phyloP scores from a whole-genome alignment of 768 basidiomycete species.

The Imleria badia region DNA sequence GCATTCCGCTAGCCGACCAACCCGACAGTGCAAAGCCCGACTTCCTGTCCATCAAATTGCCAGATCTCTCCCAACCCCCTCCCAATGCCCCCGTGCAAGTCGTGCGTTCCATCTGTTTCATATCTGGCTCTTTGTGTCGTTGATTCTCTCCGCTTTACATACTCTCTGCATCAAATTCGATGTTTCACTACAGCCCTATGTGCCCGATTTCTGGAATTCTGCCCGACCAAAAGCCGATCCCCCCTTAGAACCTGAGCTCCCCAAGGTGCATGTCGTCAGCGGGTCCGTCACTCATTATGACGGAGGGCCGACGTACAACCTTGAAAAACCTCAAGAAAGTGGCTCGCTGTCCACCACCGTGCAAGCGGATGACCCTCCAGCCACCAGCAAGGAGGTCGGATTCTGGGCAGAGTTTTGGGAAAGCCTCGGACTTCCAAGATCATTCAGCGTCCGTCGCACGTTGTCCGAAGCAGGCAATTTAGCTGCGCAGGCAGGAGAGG shows the following conservation, averaged over 20 bases:
- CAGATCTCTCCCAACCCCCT: slow-evolving; percentile 48
- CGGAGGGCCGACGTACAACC: slow-evolving; percentile 47
- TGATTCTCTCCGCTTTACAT: slow-evolving; percentile 6
- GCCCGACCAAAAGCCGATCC: slow-evolving; percentile 36
- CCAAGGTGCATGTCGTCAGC: slow-evolving; percentile 53
- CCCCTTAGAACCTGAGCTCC: slow-evolving; percentile 29
- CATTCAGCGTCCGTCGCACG: slow-evolving; percentile 25
- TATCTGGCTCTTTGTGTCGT: slow-evolving; percentile 4
- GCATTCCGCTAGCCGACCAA: slow-evolving; percentile 41
- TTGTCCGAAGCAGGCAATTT: slow-evolving; percentile 6
- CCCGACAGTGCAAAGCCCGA: slow-evolving; percentile 21
- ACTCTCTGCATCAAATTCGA: no score
- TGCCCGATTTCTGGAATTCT: slow-evolving; percentile 60
- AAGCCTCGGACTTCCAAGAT: slow-evolving; percentile 36
- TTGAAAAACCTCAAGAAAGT: slow-evolving; percentile 27
- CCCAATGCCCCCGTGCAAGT: slow-evolving; percentile 51
- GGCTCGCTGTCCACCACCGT: neutral
- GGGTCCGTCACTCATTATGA: slow-evolving; percentile 46
- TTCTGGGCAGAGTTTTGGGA: slow-evolving; percentile 38
- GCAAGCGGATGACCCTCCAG: slow-evolving; percentile 12
- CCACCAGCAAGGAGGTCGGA: slow-evolving; percentile 17
- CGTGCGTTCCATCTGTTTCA: slow-evolving; percentile 40
- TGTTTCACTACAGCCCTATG: slow-evolving; percentile 51
- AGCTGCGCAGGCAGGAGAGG: slow-evolving; percentile 16
- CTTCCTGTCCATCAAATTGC: slow-evolving; percentile 54